Evolutionary conservation across 768 basidiomycete genomes (phyloP), one percentile per base, ranked within the genome.

Genomic region (Amanita jacksonii): DNA sequence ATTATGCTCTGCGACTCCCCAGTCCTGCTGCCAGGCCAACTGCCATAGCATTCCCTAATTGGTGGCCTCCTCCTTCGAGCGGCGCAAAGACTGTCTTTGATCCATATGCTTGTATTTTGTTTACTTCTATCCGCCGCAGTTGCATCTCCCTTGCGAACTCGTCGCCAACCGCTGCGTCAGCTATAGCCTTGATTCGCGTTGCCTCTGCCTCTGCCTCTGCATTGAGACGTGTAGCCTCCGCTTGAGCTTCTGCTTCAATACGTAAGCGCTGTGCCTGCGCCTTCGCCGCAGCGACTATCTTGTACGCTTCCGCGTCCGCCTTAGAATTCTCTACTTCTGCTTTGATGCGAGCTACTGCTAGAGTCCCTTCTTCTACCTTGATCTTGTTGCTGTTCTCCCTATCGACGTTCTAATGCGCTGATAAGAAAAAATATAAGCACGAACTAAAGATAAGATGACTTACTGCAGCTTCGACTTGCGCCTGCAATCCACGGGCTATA

Each of bases 341-440:
- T 54, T 79, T 84, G 65, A 89, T 85, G 34, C 73, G 76, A 13
- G 85, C 79, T 8, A 89, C 87, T 8, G 79, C 66, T 38, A 89
- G 70, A 12, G 80, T 70, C 52, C 86, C 87, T 60, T 90, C 78
- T 58, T 89, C 83, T 53, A 85, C 81, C 62, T 88, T 89, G 54
- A 88, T 80, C 58, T 82, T 81, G 63, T 89, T 90, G 63, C 80
- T 82, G 56, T 90, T 90, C 62, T 89, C 87, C 44, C 86, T 66
- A 60, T 88, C 85, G 41, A 88, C 85, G 49, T 89, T 88, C 81
- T 84, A 45, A 19, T 12, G 39, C 40, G 6, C n/a, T 31, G 27
- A 37, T 20, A 38, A 22, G 39, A 23, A 28, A 19, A 45, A 25
- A 27, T 6, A 3, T 37, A 34, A 25, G 22, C 27, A 4, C n/a